A percentile compares a stretch with the other conserved stretches of the same genome.
Conservation (phyloP, 2,329 filamentous ascomycete species). For the Orbilia ellipsospora region DNA sequence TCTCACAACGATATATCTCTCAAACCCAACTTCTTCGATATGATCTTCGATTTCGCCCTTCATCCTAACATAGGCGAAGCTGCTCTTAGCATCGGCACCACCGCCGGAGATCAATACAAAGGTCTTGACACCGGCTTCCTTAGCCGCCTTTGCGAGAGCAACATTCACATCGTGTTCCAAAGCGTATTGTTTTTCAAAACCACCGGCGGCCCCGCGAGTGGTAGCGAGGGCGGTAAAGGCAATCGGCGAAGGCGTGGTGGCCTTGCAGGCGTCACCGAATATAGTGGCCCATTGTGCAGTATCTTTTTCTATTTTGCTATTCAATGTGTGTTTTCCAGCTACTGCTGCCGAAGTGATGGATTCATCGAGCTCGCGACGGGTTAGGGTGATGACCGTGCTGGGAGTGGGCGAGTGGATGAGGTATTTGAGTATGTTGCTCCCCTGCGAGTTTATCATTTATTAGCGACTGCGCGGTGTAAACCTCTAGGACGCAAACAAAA, state of each 20-base stretch:
- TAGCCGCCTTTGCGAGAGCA: slow-evolving; percentile 79
- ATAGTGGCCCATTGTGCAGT: slow-evolving; percentile 74
- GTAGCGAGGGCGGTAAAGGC: slow-evolving; percentile 85
- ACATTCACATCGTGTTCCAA: slow-evolving; percentile 90
- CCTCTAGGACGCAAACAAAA: not conserved
- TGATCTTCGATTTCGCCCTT: slow-evolving; percentile 88
- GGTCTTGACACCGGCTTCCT: slow-evolving; percentile 75
- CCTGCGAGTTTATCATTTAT: slow-evolving; percentile 61
- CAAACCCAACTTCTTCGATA: slow-evolving; percentile 77
- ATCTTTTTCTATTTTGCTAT: slow-evolving; percentile 64
- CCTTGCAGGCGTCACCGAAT: slow-evolving; percentile 57
- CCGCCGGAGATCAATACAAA: slow-evolving; percentile 79
- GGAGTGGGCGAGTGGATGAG: slow-evolving; percentile 63
- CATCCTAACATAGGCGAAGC: slow-evolving; percentile 73
- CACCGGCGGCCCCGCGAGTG: slow-evolving; percentile 78
- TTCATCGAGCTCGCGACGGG: slow-evolving; percentile 70
- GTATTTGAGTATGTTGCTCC: slow-evolving; percentile 76
- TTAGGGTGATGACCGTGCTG: slow-evolving; percentile 64
- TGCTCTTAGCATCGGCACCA: slow-evolving; percentile 67
- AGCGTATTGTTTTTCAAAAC: slow-evolving; percentile 81
- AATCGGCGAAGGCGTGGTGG: slow-evolving; percentile 69
- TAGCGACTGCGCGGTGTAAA: slow-evolving; percentile 15
- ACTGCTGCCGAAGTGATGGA: slow-evolving; percentile 55
- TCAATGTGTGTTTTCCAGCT: slow-evolving; percentile 67
- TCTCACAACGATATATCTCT: slow-evolving; percentile 77